Conservation (phyloP, 2,329 filamentous ascomycete species). For the Cladophialophora bantiana region DNA sequence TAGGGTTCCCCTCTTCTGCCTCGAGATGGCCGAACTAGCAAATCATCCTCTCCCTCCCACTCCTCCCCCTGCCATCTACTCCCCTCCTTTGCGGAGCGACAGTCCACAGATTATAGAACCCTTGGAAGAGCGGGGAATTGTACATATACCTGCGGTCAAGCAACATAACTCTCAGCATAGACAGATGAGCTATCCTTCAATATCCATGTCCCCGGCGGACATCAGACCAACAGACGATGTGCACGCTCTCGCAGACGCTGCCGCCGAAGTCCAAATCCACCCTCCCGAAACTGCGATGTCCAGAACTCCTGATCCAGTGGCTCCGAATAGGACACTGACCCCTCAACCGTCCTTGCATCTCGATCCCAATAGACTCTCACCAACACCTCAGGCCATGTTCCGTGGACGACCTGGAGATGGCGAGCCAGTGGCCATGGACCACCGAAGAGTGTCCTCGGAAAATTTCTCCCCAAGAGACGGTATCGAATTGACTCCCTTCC, state of each 20-base stretch:
- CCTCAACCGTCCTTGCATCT: constrained; percentile 29
- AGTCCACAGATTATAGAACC: constrained; percentile 35
- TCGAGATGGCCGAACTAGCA: constrained; percentile 35
- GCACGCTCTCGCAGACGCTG: constrained; percentile 19
- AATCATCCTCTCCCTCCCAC: constrained; percentile 43
- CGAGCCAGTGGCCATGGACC: constrained; percentile 21
- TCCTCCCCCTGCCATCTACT: constrained; percentile 54
- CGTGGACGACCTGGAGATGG: constrained; percentile 24
- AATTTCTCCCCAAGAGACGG: constrained; percentile 25
- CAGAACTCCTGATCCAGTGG: constrained; percentile 26
- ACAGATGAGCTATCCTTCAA: constrained; percentile 26
- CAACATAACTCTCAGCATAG: constrained; percentile 7
- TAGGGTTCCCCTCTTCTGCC: constrained; percentile 7
- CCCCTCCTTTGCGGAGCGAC: constrained; percentile 45
- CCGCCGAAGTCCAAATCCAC: constrained; percentile 31
- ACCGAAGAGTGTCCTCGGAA: constrained; percentile 33
- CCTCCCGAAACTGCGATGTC: constrained; percentile 33
- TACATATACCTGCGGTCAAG: constrained; percentile 4
- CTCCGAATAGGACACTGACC: constrained; percentile 31
- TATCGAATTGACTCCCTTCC: constrained; percentile 29
- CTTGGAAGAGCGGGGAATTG: constrained; percentile 27
- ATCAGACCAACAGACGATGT: constrained; percentile 12
- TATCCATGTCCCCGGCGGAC: constrained; percentile 28
- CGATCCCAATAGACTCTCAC: constrained; percentile 36
- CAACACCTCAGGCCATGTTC: constrained; percentile 29